Conservation (phyloP, 2,329 filamentous ascomycete genomes). For the Fusarium sp. region DNA sequence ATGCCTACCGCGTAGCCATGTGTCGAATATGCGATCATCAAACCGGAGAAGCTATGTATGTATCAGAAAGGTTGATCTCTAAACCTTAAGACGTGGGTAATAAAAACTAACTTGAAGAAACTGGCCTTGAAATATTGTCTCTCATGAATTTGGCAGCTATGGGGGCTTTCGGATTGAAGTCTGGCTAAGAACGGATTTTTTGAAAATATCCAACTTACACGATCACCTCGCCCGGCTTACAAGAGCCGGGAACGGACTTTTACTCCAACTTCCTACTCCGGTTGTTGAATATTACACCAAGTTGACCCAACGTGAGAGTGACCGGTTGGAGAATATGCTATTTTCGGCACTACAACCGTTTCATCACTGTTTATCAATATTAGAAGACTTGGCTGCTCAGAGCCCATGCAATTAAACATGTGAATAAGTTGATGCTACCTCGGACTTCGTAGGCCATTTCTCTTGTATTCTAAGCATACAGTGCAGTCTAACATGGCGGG, state of each 20-base stretch:
- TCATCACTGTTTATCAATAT: background rate
- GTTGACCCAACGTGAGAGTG: background rate
- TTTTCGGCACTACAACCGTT: background rate
- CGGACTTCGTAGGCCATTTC: background rate
- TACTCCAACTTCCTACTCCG: constrained; percentile 10
- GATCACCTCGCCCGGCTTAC: background rate
- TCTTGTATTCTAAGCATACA: background rate
- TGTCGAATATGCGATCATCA: background rate
- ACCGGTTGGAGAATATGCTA: background rate
- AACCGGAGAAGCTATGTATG: background rate
- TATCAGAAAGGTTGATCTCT: background rate
- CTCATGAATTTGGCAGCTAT: background rate
- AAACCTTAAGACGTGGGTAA: background rate
- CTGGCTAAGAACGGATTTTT: background rate
- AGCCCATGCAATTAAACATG: background rate
- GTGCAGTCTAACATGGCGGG: background rate
- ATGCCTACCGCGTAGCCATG: background rate
- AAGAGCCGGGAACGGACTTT: constrained; percentile 18
- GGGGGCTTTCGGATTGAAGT: background rate
- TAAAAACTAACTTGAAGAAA: background rate
- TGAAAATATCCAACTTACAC: background rate
- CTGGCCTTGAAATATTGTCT: background rate
- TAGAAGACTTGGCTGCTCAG: background rate
- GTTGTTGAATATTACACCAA: background rate
- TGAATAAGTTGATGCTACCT: background rate